Evolutionary conservation across 23 red algal species (phyloP), one percentile per base, ranked within the genome.

Genomic region (Gracilariopsis chorda): DNA sequence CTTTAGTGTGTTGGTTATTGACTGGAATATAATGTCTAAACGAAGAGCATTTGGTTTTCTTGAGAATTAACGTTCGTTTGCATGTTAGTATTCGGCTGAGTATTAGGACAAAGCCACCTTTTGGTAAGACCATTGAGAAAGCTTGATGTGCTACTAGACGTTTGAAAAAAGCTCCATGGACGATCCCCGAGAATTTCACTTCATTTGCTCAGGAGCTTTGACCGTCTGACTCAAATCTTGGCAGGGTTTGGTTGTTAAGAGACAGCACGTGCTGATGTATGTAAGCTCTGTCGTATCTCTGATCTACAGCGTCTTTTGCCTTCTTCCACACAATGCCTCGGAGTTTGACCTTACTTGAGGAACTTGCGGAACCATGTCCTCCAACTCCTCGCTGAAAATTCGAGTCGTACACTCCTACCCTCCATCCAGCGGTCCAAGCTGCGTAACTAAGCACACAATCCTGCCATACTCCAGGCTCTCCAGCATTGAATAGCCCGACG

Each of bases 381-480:
- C 91, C 91, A 41, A 94, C 82, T 19, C 91, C 91, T 78, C 91
- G 65, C 51, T 76, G 63, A 69, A 94, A 94, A 25, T 33, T 44
- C 48, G 91, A 78, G 42, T 94, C 81, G 48, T 86, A 94, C 27
- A 94, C 72, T 20, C 91, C 91, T 4, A 94, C 91, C 32, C 80
- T 86, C 69, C 71, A 94, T 13, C 91, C 91, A n/a, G 80, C 82
- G 11, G 70, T 85, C 91, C 91, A 94, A 34, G 91, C 68, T 12
- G 80, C 80, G 28, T 94, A 94, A 51, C 91, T 94, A 30, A 86
- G 68, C 4, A 94, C 67, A 51, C 91, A 94, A 47, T 94, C 91
- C 73, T 94, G 91, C 91, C 91, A 94, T 30, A 94, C 91, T 17
- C 91, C 91, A 44, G 91, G 91, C 81, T 94, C 91, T 46, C 81